Evolutionary conservation across 352 stramenopile species (phyloP).

Genomic region (Achlya hypogyna): DNA sequence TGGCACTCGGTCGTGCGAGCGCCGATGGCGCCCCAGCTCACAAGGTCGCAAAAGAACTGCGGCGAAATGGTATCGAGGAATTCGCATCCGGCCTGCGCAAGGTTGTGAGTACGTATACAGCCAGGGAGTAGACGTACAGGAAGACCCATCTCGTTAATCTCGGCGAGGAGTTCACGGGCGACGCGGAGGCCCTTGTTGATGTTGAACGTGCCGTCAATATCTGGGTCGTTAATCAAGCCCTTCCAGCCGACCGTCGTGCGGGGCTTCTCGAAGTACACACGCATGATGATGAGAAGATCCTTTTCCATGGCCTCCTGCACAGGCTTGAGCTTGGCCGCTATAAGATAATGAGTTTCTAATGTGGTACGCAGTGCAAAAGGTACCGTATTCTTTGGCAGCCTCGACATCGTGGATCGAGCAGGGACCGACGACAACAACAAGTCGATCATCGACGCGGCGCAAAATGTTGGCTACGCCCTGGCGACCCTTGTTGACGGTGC

Average conservation of each 20-base stretch:
- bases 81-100: conserved; percentile 58
- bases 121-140: conserved; percentile 24
- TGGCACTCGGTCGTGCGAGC: conserved; percentile 85
- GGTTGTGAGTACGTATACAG: background rate
- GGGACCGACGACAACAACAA: conserved; percentile 74
- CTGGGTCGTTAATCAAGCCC: conserved; percentile 85
- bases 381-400: conserved; percentile 78
- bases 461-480: conserved; percentile 68
- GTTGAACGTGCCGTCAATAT: conserved; percentile 85
- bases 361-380: background rate
- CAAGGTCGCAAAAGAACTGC: conserved; percentile 84
- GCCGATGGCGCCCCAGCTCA: conserved; percentile 87
- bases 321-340: conserved; percentile 46
- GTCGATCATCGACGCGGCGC: conserved; percentile 70
- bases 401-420: conserved; percentile 87
- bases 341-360: background rate
- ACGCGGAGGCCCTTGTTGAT: conserved; percentile 87
- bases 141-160: conserved; percentile 82
- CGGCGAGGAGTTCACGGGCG: conserved; percentile 67
- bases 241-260: conserved; percentile 87
- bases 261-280: conserved; percentile 88
- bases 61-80: conserved; percentile 88
- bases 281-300: conserved; percentile 85
- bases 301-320: conserved; percentile 66
- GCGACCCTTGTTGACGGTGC: conserved; percentile 66